Percentiles rank a stretch among this genome's conserved stretches.
Evolutionary conservation across 345 rosid species (phyloP).

Genomic region (Bruguiera gymnorhiza): DNA sequence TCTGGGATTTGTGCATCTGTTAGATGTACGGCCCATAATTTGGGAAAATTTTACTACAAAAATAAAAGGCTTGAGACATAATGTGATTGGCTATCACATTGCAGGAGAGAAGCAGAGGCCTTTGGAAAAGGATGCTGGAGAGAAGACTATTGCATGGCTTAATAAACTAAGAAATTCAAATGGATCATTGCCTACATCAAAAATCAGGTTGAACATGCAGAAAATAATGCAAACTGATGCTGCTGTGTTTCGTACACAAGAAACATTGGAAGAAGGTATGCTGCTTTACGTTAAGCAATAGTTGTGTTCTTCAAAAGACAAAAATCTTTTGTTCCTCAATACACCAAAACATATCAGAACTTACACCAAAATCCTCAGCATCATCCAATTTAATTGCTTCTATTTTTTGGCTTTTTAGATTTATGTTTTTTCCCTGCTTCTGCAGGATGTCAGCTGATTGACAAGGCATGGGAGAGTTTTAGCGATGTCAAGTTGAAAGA

Average conservation of each 20-base stretch:
- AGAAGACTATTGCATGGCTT: constrained; percentile 89
- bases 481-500: constrained; percentile 79
- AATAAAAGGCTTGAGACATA: not conserved
- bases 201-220: constrained; percentile 91
- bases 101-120: constrained; percentile 89
- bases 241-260: constrained; percentile 98
- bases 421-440: not conserved
- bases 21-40: not conserved
- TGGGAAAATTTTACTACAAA: not conserved
- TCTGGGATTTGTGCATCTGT: too few species aligned
- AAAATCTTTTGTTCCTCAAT: not conserved
- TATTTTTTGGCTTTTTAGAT: not conserved
- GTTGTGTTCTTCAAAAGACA: not conserved
- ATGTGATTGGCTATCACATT: not conserved
- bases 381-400: not conserved
- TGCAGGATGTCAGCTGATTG: constrained; percentile 83
- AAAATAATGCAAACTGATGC: constrained; percentile 95
- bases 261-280: constrained; percentile 92
- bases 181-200: constrained; percentile 83
- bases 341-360: too few species aligned
- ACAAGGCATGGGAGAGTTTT: constrained; percentile 86
- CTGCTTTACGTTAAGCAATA: not conserved
- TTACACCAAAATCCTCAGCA: too few species aligned
- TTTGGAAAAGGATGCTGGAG: constrained; percentile 80
- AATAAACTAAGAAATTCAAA: constrained; percentile 81